Base-by-base conservation (phyloP, 495 filamentous ascomycete genomes). In the Xylaria curta region DNA sequence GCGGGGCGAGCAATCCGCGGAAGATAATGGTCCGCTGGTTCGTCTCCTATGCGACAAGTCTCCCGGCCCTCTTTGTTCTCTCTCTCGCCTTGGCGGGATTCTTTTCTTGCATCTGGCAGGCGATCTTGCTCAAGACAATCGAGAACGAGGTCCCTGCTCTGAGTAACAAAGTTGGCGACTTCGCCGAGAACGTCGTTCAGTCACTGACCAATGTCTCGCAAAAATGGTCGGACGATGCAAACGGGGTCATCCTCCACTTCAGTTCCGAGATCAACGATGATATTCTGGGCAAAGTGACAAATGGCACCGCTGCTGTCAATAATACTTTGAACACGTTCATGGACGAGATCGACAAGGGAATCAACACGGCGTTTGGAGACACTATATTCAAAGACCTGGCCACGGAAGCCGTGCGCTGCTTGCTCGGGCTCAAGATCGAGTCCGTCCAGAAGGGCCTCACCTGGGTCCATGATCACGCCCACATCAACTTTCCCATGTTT, bases 241-340 rank as follows among this genome's bases (percentile, higher is more conserved):
- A 98, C 82, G 80, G 79, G 5, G 92, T 89, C 44, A 91, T 98
- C 76, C 80, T 79, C 31, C 81, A 83, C 53, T 88, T 91, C 31
- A 92, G 93, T 81, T 79, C 79, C 28, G 88, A 93, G 28, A 87
- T 99, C 78, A 99, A 98, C 82, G 70, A 89, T 31, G 89, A 98
- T 59, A 80, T 99, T 54, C 90, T 98, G 71, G 92, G 94, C 70
- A 97, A 95, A 92, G 93, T 97, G 38, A 92, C 90, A 54, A 94
- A 89, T 46, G 92, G 90, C 13, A 97, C 95, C 0, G 82, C 80
- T 4, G 92, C 93, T 0, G 84, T 98, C 61, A 98, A 98, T 79
- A 78, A 91, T 70, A 98, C 96, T 0, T 88, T 99, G 31, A 95
- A 93, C 73, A 84, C 86, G 17, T 94, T 98, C 78, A 88, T 94